Conservation (phyloP, 225 moss, liverwort and hornwort species). For the Marchantia polymorpha region DNA sequence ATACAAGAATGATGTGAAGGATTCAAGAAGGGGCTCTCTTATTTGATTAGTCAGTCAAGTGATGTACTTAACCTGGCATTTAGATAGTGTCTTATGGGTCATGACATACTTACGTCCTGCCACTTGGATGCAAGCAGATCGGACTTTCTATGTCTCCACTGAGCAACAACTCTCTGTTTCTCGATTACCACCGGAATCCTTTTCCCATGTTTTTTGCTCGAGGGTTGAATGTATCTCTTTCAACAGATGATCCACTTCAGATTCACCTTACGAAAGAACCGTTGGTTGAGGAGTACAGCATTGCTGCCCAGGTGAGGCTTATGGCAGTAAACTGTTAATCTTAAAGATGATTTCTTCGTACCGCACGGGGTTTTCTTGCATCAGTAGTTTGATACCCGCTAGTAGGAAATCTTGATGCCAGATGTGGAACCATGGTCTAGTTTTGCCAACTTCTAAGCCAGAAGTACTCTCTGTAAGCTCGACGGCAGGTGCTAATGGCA, state of each 20-base stretch:
- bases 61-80: background rate
- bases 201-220: conserved; percentile 98
- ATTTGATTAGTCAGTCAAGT: background rate
- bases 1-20: no score
- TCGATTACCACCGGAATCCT: conserved; percentile 93
- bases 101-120: background rate
- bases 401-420: background rate
- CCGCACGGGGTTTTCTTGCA: background rate
- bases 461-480: background rate
- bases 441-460: no score
- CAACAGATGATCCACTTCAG: conserved; percentile 95
- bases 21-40: no score
- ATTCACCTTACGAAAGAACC: conserved; percentile 96
- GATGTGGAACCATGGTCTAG: background rate
- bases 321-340: no score
- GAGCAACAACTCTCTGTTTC: conserved; percentile 93
- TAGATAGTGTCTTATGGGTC: background rate
- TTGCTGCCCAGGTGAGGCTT: conserved; percentile 80
- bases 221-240: conserved; percentile 89
- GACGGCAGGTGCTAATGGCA: background rate
- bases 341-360: background rate
- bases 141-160: conserved; percentile 95
- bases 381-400: no score
- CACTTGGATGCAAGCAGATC: conserved; percentile 44
- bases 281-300: conserved; percentile 94